Evolutionary conservation across 805 yeast species (phyloP), one percentile per base, ranked within the genome.

Genomic region (Teunomyces gatunensis): DNA sequence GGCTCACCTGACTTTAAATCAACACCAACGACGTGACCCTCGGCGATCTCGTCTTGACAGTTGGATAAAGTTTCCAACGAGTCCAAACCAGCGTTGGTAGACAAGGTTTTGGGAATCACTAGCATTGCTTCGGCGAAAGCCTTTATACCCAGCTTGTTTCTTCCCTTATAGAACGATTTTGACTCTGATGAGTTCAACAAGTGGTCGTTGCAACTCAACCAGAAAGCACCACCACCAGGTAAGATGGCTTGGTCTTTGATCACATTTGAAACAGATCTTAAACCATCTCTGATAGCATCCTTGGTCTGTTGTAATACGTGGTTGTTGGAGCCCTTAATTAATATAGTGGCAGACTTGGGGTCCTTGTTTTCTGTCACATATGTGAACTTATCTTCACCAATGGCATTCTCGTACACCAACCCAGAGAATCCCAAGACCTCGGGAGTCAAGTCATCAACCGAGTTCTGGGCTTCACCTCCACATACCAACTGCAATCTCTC

Each of bases 171-270:
- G 40, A 81, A 63, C 54, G 79, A 79, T 44, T 81, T 74, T 56
- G 77, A 69, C 36, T 56, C 58, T 2, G 30, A 21, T 48, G 77
- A 75, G 50, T 71, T 71, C 47, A 74, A 69, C 54, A 90, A 73
- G 60, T 87, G 79, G 58, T 83, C 78, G 45, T 89, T 80, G 49
- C 92, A 89, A 46, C 95, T 84, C 61, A 94, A 75, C 73, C 84
- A 95, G 68, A 87, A 94, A 1, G 98, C 94, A 48, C 99, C 99
- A 1, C 94, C 99, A 52, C 99, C 99, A 5, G 99, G 97, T 40
- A 94, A 84, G 35, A 94, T 84, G 36, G 85, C 71, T 57, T 83
- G 80, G 67, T 94, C 99, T 60, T 83, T 87, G 45, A 94, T 72
- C 29, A 91, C 94, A 63, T 94, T 94, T 39, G 96, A 83, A 13